phyloP scores from a whole-genome alignment of 1,139 yeast genomes.

The Geotrichum fermentans region DNA sequence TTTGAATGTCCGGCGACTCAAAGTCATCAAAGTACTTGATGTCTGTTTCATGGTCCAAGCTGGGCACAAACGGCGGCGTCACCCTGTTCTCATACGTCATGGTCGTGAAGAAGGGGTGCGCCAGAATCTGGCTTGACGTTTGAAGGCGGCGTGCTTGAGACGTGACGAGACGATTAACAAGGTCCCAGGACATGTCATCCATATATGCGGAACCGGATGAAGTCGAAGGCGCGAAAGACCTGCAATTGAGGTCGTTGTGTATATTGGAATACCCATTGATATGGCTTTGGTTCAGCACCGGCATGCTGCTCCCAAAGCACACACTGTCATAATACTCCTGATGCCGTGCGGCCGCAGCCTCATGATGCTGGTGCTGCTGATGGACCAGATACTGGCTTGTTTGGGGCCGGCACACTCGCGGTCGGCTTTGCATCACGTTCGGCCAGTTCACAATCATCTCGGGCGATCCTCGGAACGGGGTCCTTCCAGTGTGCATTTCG shows the following conservation, averaged over 20 bases:
- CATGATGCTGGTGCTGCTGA: not conserved
- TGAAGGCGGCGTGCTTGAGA: constrained; percentile 11
- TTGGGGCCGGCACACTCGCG: constrained; percentile 1
- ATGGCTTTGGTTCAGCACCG: not conserved
- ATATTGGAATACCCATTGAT: too few relatives aligned
- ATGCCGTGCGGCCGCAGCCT: not conserved
- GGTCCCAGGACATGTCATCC: constrained; percentile 18
- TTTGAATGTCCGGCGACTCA: constrained; percentile 20
- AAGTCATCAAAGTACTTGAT: constrained; percentile 22
- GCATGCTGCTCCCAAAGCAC: constrained; percentile 1
- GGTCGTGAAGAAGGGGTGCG: constrained; percentile 14
- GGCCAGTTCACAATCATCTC: constrained; percentile 15
- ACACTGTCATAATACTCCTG: constrained; percentile 2
- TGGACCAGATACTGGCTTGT: not conserved
- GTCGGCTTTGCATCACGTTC: constrained; percentile 5
- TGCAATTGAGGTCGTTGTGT: too few relatives aligned
- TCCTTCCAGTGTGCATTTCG: constrained; percentile 20
- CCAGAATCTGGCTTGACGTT: constrained; percentile 15
- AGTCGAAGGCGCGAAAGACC: not conserved
- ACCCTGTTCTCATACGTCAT: constrained; percentile 11
- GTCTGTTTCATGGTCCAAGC: constrained; percentile 18
- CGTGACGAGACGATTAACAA: constrained; percentile 14
- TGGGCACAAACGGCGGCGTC: constrained; percentile 19
- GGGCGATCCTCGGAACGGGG: constrained; percentile 21
- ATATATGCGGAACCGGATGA: not conserved